Base-by-base conservation (phyloP, 2,329 filamentous ascomycete genomes). In the Calonectria fujianensis region DNA sequence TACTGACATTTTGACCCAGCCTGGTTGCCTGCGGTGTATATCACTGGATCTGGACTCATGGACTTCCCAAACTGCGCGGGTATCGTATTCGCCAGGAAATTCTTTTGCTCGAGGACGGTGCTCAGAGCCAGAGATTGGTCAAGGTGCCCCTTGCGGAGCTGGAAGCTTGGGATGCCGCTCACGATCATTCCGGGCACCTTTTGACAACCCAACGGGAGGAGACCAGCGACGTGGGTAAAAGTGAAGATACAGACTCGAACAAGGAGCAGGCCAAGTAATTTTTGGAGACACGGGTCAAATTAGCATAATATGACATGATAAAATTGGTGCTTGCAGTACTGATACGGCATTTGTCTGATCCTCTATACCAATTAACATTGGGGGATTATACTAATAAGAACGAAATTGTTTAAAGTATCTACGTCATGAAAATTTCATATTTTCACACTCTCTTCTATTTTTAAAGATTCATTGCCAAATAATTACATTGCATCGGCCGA, bases 41-140 rank as follows among this genome's bases (percentile, higher is more conserved):
- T 82, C 93, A 93, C 78, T 84, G 86, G 37, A 70, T 88, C 9
- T 93, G 91, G 90, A 89, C 93, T 74, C 86, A 89, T 51, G 63
- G 89, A 1, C 78, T 93, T 0, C 91, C 92, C 0, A 87, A 84
- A 45, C 86, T 86, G 74, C 84, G 87, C 29, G 85, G 87, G 0
- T 94, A 93, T 76, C 78, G 83, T n/a, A 87, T 93, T 68, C 87
- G 91, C 2, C 89, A 91, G 29, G 89, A 91, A 52, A 82, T 92
- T 4, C 68, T 92, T 1, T 81, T 86, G 2, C 82, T 91, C 4
- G 87, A 88, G 72, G 83, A 85, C n/a, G 86, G 85, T 3, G 83
- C 86, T 1, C 85, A 84, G 45, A 85, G 85, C 5, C 87, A 89
- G 75, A 82, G 83, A 1, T 78, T 93, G 8, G 85, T 91, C 32